Evolutionary conservation across 2,329 filamentous ascomycete genomes (phyloP).

Genomic region (Sclerotinia nivalis): DNA sequence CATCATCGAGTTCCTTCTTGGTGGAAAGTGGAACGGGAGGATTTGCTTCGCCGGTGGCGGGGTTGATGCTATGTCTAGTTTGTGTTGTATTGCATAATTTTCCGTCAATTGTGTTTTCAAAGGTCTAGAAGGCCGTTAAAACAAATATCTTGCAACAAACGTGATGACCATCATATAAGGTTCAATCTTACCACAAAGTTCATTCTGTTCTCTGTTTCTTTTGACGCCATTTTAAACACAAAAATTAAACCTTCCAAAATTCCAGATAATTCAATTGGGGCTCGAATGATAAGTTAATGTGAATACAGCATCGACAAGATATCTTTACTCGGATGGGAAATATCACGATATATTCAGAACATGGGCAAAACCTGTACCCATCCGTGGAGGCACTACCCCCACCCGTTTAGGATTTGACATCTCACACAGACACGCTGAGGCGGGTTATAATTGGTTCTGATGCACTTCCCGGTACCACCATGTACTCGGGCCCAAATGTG

Average conservation of each 20-base stretch:
- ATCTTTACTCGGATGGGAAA: not conserved
- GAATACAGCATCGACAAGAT: not conserved
- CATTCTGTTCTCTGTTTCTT: not conserved
- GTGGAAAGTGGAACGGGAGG: constrained; percentile 45
- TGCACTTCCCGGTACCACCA: not conserved
- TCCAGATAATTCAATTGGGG: no score
- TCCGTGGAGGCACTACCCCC: no score
- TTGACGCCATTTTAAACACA: not conserved
- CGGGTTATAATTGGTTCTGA: not conserved
- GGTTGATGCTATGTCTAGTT: constrained; percentile 26
- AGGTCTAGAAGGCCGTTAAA: constrained; percentile 1
- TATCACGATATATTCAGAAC: not conserved
- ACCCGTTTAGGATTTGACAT: no score
- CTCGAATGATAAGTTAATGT: not conserved
- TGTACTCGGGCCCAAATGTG: not conserved
- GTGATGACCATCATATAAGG: not conserved
- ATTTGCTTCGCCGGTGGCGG: constrained; percentile 25
- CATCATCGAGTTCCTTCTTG: constrained; percentile 47
- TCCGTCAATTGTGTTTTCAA: constrained; percentile 21
- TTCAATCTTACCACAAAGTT: not conserved
- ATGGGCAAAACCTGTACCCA: no score
- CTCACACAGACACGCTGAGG: no score
- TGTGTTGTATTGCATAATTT: not conserved
- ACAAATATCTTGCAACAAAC: not conserved
- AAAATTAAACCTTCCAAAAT: no score